Base-by-base conservation (phyloP, 305 asterid genomes). In the Petunia hybrid region DNA sequence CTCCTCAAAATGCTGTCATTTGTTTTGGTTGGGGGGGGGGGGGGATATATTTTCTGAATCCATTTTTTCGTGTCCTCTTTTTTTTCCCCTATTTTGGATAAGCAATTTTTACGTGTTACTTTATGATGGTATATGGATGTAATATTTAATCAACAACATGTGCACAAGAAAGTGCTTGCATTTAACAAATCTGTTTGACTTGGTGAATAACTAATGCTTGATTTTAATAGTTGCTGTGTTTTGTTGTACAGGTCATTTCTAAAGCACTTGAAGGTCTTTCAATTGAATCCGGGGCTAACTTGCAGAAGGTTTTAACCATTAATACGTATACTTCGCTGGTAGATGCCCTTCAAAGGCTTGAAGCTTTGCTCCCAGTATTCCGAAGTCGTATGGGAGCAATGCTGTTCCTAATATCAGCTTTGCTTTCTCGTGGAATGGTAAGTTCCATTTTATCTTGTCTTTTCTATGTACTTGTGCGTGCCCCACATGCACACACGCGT, bases 381-480 rank as follows among this genome's bases (percentile, higher is more conserved):
- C 90, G 95, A 78, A 91, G 98, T 83, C 99, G 99, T 82, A 82
- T 94, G 92, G 99, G 99, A 81, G 98, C 98, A 60, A 81, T 95
- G 91, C 90, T 95, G 22, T 95, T 94, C 82, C 84, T 95, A 10
- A 91, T 95, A 87, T 91, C 99, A 13, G 95, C 99, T 69, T 85
- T 95, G 85, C 84, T 95, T 64, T 94, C 98, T 78, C 94, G 97
- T 55, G 98, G 98, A 89, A 86, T 94, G 92, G 99, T 94, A 91
- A 73, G 87, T 62, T 77, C 69, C 80, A 77, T 67, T 82, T 53
- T 76, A 53, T 73, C 12, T 57, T 62, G 6, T 56, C 53, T 65
- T 39, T 39, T 6, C 53, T 73, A 14, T 60, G 66, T 74, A 70
- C 31, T 22, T 51, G 62, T 10, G 14, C 51, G 59, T 73, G 38